Evolutionary conservation across 2,329 filamentous ascomycete genomes (phyloP).

Genomic region (Zalaria obscura): DNA sequence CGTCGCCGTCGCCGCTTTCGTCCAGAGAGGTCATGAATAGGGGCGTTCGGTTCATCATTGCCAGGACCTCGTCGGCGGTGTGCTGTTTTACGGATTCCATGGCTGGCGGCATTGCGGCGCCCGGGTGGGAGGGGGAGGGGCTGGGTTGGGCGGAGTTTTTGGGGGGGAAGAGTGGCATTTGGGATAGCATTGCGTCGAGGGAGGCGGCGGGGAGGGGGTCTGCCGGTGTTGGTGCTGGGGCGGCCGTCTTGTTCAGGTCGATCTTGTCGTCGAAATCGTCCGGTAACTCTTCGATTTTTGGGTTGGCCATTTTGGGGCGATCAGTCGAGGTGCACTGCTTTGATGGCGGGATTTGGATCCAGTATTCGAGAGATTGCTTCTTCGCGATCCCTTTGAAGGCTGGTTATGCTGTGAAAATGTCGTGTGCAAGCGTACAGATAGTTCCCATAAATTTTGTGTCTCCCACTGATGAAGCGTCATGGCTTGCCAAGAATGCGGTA

Average conservation of each 20-base stretch:
- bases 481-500: too few species aligned
- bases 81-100: conserved; percentile 44
- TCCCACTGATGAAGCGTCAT: too few species aligned
- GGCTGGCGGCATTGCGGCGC: conserved; percentile 39
- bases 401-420: too few species aligned
- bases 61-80: conserved; percentile 44
- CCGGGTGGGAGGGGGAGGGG: conserved; percentile 11
- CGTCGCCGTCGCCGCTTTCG: conserved; percentile 38
- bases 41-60: conserved; percentile 56
- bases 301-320: conserved; percentile 1
- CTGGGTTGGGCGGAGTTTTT: conserved; percentile 4
- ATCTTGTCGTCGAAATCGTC: conserved; percentile 33
- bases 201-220: conserved; percentile 17
- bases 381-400: too few species aligned
- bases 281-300: conserved; percentile 32
- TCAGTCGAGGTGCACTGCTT: too few species aligned
- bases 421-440: too few species aligned
- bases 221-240: conserved; percentile 9
- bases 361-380: too few species aligned
- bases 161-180: conserved; percentile 4
- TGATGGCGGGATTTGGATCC: too few species aligned
- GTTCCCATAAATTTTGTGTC: too few species aligned
- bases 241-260: conserved; percentile 23
- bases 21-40: conserved; percentile 92
- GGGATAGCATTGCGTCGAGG: conserved; percentile 16